Evolutionary conservation across 1,139 yeast species (phyloP).

Genomic region (Lodderomyces oxycetoniae): DNA sequence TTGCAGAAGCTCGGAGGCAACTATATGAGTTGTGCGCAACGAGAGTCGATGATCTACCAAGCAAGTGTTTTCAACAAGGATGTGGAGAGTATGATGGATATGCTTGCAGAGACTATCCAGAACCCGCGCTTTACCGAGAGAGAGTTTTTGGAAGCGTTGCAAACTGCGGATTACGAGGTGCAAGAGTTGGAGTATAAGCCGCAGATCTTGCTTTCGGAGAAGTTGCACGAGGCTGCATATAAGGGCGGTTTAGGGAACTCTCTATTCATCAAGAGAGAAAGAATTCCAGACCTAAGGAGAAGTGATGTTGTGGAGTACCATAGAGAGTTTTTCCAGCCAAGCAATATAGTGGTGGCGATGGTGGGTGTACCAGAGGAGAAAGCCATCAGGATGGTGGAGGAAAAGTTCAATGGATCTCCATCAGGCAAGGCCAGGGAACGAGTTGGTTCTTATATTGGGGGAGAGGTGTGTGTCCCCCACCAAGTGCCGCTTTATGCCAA

Average conservation of each 20-base stretch:
- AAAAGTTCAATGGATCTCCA: constrained; percentile 54
- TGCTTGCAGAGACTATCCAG: constrained; percentile 76
- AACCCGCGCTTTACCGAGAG: constrained; percentile 62
- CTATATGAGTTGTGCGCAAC: constrained; percentile 87
- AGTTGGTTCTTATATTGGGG: constrained; percentile 71
- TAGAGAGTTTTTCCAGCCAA: constrained; percentile 67
- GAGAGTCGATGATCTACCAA: constrained; percentile 90
- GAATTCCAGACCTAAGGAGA: constrained; percentile 52
- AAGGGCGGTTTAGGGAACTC: constrained; percentile 74
- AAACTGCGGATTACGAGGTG: constrained; percentile 77
- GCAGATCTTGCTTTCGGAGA: constrained; percentile 83
- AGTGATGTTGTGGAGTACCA: constrained; percentile 60
- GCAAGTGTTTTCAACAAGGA: constrained; percentile 90
- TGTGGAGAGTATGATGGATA: constrained; percentile 73
- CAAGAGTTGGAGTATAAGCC: constrained; percentile 78
- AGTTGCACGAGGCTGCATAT: constrained; percentile 80
- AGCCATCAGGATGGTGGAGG: constrained; percentile 62
- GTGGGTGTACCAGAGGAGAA: constrained; percentile 74
- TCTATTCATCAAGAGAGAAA: constrained; percentile 71
- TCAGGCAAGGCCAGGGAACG: constrained; percentile 28
- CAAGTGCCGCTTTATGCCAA: constrained; percentile 65
- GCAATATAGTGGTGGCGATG: constrained; percentile 79
- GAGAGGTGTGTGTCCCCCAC: constrained; percentile 65
- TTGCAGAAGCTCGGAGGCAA: constrained; percentile 87
- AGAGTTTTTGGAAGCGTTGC: constrained; percentile 70